A percentile compares a stretch with the other conserved stretches of the same genome.
Conservation (phyloP, 2,329 filamentous ascomycete species). For the Fusarium chlamydosporum region DNA sequence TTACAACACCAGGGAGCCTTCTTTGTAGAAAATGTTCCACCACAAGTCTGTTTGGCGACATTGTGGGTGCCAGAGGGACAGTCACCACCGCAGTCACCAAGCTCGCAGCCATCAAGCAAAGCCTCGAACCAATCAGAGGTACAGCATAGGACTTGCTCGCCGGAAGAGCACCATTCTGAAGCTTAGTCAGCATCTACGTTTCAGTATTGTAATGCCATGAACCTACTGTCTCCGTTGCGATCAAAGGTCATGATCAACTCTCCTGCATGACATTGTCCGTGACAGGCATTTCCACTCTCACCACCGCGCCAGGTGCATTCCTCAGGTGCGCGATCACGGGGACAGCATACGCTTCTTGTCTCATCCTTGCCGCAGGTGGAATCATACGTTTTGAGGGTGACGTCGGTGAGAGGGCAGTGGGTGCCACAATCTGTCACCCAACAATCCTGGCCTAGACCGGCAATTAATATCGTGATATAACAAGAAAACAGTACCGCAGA, state of each 20-base stretch:
- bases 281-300: conserved; percentile 1
- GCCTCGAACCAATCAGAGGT: conserved; percentile 1
- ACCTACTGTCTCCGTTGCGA: conserved; percentile 5
- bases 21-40: conserved; percentile 1
- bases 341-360: conserved; percentile 5
- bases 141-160: conserved; percentile 11
- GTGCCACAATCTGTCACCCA: conserved; percentile 7
- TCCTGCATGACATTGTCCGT: conserved; percentile 9
- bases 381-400: background rate
- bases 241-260: conserved; percentile 9
- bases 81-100: conserved; percentile 9
- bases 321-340: background rate
- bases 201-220: conserved; percentile 1
- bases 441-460: conserved; percentile 6
- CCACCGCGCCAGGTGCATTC: background rate
- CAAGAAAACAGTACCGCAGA: background rate
- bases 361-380: conserved; percentile 2
- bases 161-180: background rate
- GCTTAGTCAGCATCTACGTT: conserved; percentile 1
- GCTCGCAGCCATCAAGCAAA: conserved; percentile 5
- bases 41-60: conserved; percentile 6
- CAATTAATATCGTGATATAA: background rate
- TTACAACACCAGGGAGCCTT: conserved; percentile 7
- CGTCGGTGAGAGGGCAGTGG: background rate
- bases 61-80: conserved; percentile 4